phyloP scores from a whole-genome alignment of 2,329 filamentous ascomycete genomes.

The Didymella exigua region DNA sequence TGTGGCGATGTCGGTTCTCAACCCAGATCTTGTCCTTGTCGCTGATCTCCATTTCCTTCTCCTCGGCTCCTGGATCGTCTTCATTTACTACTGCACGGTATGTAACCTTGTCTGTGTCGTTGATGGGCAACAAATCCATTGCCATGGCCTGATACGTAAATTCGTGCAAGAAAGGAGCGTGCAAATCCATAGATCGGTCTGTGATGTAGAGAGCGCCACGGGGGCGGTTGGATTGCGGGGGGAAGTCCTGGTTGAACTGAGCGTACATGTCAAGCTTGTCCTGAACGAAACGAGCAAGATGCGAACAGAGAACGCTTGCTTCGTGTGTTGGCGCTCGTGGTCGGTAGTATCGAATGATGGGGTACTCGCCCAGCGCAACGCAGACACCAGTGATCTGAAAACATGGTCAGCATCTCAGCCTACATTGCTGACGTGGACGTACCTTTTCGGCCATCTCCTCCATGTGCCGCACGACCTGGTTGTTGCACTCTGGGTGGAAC shows the following conservation, averaged over 20 bases:
- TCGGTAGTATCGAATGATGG: conserved; percentile 87
- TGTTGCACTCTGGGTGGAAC: conserved; percentile 89
- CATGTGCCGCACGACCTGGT: conserved; percentile 81
- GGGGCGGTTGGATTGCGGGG: conserved; percentile 76
- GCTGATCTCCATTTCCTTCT: conserved; percentile 88
- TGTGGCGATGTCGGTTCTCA: conserved; percentile 90
- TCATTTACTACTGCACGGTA: conserved; percentile 83
- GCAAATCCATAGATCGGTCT: conserved; percentile 90
- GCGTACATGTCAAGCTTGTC: conserved; percentile 89
- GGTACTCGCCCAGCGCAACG: conserved; percentile 90
- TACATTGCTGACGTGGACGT: conserved; percentile 9
- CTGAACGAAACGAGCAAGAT: conserved; percentile 89
- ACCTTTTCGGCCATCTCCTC: conserved; percentile 88
- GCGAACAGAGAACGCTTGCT: conserved; percentile 82
- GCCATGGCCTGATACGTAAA: conserved; percentile 99
- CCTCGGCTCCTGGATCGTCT: conserved; percentile 70
- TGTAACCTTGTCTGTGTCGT: conserved; percentile 85
- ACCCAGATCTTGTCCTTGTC: conserved; percentile 96
- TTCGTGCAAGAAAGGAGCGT: conserved; percentile 87
- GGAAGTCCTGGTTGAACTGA: conserved; percentile 82
- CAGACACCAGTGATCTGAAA: conserved; percentile 81
- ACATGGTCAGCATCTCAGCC: conserved; percentile 6
- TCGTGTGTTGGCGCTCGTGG: conserved; percentile 79
- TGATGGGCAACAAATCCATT: conserved; percentile 86
- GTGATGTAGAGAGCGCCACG: conserved; percentile 84